Evolutionary conservation across 441 rosid species (phyloP), one percentile per base, ranked within the genome.

Genomic region (Geranium incanum): DNA sequence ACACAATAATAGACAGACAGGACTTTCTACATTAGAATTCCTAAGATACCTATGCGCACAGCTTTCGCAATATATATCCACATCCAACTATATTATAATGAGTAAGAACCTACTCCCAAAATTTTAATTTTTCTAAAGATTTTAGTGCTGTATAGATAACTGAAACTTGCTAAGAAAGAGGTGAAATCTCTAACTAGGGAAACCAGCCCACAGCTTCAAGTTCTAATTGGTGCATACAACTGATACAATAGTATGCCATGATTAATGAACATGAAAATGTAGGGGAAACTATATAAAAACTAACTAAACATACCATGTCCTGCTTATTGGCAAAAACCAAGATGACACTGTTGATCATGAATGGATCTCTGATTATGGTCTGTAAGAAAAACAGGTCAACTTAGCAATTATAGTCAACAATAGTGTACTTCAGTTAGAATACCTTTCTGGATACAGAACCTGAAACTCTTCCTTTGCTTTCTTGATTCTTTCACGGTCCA

Each of bases 251-350:
- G 57, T 9, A 13, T 4, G 18, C 18, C 18, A 52, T 15, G n/a
- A 6, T 52, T 52, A 12, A 52, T 52, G 12, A 8, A 15, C 13
- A 67, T 60, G 28, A 21, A 33, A 23, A 60, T 18, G 48, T 36
- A 21, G 33, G 67, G n/a, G 55, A 12, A 67, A 59, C 41, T 21
- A 9, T 18, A 41, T 74, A 70, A 66, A 43, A 33, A 38, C 66
- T 68, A 71, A 41, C 23, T 13, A 36, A 67, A 74, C 86, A 65
- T 86, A 95, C 99, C 99, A 92, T 88, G 86, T 95, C 99, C 85
- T 95, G 99, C 71, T 95, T 95, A 84, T 95, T 95, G 71, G 99
- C 99, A 75, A 95, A 92, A 64, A 95, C 96, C 83, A 95, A 82
- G 86, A 95, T 87, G 81, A 89, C 82, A 74, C 98, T 92, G 81